Conservation (phyloP, 768 basidiomycete genomes). For the Boletus sp. region DNA sequence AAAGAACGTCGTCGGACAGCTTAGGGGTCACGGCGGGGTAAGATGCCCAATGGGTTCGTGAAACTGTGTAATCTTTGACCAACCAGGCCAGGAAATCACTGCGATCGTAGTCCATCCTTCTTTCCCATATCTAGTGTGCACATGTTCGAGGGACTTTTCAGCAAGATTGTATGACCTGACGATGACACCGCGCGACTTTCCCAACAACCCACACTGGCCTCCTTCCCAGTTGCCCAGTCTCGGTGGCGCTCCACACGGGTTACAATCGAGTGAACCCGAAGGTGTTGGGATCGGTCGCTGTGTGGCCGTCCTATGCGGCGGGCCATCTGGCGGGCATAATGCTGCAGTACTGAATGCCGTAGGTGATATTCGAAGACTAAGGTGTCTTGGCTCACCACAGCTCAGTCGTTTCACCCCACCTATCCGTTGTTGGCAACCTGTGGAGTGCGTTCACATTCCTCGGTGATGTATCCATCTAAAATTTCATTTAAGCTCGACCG, state of each 20-base stretch:
- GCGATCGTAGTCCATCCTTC: constrained; percentile 65
- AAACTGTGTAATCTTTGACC: constrained; percentile 6
- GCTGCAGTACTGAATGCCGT: constrained; percentile 70
- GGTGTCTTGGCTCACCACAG: constrained; percentile 1
- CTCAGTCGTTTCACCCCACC: constrained; percentile 65
- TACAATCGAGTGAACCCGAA: constrained; percentile 58
- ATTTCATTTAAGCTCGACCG: constrained; percentile 57
- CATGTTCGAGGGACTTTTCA: constrained; percentile 71
- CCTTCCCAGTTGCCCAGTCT: constrained; percentile 46
- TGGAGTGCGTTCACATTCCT: constrained; percentile 49
- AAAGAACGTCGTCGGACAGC: constrained; percentile 41
- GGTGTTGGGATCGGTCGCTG: constrained; percentile 61
- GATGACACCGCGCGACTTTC: constrained; percentile 29
- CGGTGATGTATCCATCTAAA: constrained; percentile 1
- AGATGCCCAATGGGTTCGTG: constrained; percentile 24
- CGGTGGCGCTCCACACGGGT: constrained; percentile 69
- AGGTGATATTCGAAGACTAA: constrained; percentile 16
- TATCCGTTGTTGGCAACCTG: constrained; percentile 73
- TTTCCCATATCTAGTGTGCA: constrained; percentile 59
- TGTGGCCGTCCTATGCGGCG: constrained; percentile 63
- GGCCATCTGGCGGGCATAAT: constrained; percentile 69
- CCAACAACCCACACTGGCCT: constrained; percentile 61
- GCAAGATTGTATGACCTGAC: constrained; percentile 68
- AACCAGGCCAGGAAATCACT: constrained; percentile 53
- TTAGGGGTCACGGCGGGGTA: constrained; percentile 76